These are phyloP conservation scores for Xylariaceae sp. DNA, from an alignment of 2,329 filamentous ascomycete species.

Conservation along the genomic window DNA sequence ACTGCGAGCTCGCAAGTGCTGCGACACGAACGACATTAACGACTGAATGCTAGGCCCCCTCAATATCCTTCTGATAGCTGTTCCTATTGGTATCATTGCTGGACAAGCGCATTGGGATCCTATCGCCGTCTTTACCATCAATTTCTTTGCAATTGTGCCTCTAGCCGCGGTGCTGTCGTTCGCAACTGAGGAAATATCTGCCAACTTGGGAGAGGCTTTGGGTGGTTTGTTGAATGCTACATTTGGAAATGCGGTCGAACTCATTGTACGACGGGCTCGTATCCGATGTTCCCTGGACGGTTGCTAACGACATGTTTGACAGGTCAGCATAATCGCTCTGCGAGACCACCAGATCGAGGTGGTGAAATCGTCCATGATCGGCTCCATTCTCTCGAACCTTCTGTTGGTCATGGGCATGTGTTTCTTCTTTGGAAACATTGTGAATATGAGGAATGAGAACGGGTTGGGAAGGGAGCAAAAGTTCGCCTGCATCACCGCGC, in stretches of 20 bases:
- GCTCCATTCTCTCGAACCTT: constrained; percentile 91
- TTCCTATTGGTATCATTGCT: constrained; percentile 68
- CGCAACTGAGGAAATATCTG: constrained; percentile 72
- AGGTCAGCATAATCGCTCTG: constrained; percentile 91
- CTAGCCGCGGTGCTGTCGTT: constrained; percentile 71
- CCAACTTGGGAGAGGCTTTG: constrained; percentile 67
- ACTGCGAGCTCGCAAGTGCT: background rate
- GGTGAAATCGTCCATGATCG: constrained; percentile 97
- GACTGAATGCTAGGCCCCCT: constrained; percentile 44
- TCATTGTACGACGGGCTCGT: constrained; percentile 55
- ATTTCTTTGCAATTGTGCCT: constrained; percentile 78
- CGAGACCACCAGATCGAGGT: constrained; percentile 83
- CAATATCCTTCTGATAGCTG: constrained; percentile 70
- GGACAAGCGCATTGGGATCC: constrained; percentile 60
- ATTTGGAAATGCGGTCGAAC: constrained; percentile 75
- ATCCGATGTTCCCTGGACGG: constrained; percentile 2
- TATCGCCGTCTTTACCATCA: constrained; percentile 67
- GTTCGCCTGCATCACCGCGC: constrained; percentile 74
- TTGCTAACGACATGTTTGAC: constrained; percentile 18
- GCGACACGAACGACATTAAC: constrained; percentile 12
- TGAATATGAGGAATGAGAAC: constrained; percentile 53
- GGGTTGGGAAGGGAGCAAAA: constrained; percentile 62
- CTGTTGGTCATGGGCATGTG: constrained; percentile 81
- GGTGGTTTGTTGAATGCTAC: constrained; percentile 73
- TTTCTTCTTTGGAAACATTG: constrained; percentile 70